Evolutionary conservation across 768 basidiomycete genomes (phyloP).

Genomic region (Gelatoporia subvermispora): DNA sequence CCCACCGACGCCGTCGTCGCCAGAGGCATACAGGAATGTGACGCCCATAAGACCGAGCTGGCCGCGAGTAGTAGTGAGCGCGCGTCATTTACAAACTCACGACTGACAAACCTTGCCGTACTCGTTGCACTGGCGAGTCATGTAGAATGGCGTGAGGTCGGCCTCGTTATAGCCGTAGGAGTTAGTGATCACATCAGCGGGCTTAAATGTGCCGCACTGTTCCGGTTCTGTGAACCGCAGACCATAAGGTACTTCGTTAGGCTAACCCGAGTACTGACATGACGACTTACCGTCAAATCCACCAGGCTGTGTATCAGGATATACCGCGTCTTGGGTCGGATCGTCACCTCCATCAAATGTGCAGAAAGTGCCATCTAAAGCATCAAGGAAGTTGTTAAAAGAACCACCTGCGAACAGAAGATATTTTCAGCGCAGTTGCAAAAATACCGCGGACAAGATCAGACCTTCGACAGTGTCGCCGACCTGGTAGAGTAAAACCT

Average conservation of each 20-base stretch:
- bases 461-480: slow-evolving; percentile 18
- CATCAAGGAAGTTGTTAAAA: slow-evolving; percentile 43
- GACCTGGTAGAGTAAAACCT: slow-evolving; percentile 19
- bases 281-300: slow-evolving; percentile 4
- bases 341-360: slow-evolving; percentile 43
- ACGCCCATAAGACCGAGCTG: slow-evolving; percentile 29
- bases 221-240: slow-evolving; percentile 15
- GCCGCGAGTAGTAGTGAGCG: background rate
- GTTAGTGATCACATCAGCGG: slow-evolving; percentile 34
- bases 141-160: slow-evolving; percentile 30
- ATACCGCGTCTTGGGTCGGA: slow-evolving; percentile 32
- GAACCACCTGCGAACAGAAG: slow-evolving; percentile 34
- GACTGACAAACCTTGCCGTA: slow-evolving; percentile 35
- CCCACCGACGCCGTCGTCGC: slow-evolving; percentile 41
- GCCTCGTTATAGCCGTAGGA: slow-evolving; percentile 37
- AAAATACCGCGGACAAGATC: background rate
- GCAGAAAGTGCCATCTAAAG: slow-evolving; percentile 38
- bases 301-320: slow-evolving; percentile 33
- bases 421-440: slow-evolving; percentile 8
- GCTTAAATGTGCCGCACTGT: slow-evolving; percentile 33
- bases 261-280: background rate
- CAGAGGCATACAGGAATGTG: slow-evolving; percentile 40
- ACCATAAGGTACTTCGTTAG: background rate
- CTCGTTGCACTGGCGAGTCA: slow-evolving; percentile 37
- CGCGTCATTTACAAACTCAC: too few relatives aligned